Conservation (phyloP, 441 rosid species). For the Pelargonium cotyledonis region DNA sequence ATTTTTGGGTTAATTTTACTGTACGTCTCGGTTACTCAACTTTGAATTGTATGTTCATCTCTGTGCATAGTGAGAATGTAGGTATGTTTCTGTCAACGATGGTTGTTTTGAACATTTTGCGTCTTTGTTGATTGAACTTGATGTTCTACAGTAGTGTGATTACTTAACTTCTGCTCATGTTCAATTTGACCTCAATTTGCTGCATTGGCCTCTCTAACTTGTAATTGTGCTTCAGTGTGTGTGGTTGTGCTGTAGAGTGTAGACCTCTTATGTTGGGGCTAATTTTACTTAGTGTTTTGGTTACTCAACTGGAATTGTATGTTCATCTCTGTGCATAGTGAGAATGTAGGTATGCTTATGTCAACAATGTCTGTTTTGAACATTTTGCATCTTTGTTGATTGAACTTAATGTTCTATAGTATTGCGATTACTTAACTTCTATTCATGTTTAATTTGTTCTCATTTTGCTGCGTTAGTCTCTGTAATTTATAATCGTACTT, state of each 20-base stretch:
- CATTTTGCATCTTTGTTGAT: neutral
- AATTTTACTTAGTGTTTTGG: neutral
- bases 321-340: conserved; percentile 1
- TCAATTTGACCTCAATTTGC: neutral
- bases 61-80: neutral
- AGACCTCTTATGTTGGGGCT: conserved; percentile 3
- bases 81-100: neutral
- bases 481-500: neutral
- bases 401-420: neutral
- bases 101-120: neutral
- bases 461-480: conserved; percentile 1
- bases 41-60: neutral
- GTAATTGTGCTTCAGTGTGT: neutral
- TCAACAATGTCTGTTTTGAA: neutral
- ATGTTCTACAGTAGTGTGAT: neutral
- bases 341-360: neutral
- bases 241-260: neutral
- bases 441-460: too few relatives aligned
- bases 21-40: neutral
- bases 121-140: neutral
- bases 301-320: neutral
- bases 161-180: too few relatives aligned
- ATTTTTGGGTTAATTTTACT: neutral
- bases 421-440: too few relatives aligned
- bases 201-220: neutral